Percentiles rank a stretch among this genome's conserved stretches.
Conservation (phyloP, 768 basidiomycete genomes). For the Boletus vinaceobasis region DNA sequence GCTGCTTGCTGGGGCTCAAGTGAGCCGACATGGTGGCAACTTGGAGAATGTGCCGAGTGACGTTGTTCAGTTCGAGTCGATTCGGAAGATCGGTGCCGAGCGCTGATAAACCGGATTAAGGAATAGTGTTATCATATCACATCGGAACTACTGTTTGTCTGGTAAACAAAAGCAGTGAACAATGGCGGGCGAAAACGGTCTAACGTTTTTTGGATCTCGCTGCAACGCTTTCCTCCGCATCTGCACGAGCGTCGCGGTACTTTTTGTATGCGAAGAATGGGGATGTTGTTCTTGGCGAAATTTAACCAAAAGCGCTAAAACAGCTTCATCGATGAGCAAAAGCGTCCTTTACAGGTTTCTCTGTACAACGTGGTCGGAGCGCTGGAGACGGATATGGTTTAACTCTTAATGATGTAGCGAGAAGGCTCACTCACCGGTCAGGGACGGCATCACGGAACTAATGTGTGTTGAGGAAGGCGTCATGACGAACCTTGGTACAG, state of each 20-base stretch:
- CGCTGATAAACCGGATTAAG: too few relatives aligned
- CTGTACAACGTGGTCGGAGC: constrained; percentile 10
- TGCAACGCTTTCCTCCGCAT: neutral
- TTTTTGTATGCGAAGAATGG: neutral
- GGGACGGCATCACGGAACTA: constrained; percentile 1
- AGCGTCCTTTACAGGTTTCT: constrained; percentile 1
- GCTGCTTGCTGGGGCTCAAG: too few relatives aligned
- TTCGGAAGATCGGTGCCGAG: too few relatives aligned
- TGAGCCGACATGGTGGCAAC: too few relatives aligned
- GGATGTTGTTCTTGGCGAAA: neutral
- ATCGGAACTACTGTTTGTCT: too few relatives aligned
- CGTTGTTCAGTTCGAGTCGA: too few relatives aligned
- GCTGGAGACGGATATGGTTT: neutral
- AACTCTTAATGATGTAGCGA: neutral
- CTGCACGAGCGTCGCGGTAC: neutral
- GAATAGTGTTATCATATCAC: too few relatives aligned
- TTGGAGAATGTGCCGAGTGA: too few relatives aligned
- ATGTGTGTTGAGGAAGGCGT: neutral
- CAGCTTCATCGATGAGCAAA: constrained; percentile 19
- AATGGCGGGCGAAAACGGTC: too few relatives aligned
- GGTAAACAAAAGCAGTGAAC: too few relatives aligned
- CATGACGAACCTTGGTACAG: constrained; percentile 18
- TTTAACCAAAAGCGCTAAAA: constrained; percentile 10
- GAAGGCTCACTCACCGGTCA: constrained; percentile 14
- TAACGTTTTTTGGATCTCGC: neutral